Evolutionary conservation across 2,329 filamentous ascomycete species (phyloP).

Genomic region (Colletotrichum sp.): DNA sequence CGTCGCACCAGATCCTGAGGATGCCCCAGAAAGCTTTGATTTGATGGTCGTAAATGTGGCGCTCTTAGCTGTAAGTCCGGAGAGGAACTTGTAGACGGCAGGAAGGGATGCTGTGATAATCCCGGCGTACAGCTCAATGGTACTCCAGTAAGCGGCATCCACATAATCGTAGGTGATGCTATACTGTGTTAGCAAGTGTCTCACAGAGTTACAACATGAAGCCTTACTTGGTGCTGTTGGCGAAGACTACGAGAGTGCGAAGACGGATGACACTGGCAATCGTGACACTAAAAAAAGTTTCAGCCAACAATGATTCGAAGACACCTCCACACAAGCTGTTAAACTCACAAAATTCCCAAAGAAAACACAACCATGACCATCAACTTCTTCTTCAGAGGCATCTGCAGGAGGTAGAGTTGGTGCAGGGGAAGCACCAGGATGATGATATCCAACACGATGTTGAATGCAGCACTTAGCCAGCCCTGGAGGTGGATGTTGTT

Average conservation of each 20-base stretch:
- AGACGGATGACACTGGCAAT: constrained; percentile 1
- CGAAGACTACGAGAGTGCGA: not conserved
- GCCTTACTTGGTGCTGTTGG: not conserved
- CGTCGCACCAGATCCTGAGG: not conserved
- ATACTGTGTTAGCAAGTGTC: fast-evolving
- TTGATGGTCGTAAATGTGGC: not conserved
- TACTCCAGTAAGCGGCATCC: constrained; percentile 12
- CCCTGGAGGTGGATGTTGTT: constrained; percentile 11
- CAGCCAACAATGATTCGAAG: not conserved
- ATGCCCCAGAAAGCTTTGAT: not conserved
- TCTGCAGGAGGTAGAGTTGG: constrained; percentile 22
- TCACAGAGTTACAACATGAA: no score
- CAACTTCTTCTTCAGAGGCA: constrained; percentile 23
- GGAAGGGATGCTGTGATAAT: constrained; percentile 10
- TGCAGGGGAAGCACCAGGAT: constrained; percentile 23
- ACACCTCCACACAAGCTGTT: fast-evolving
- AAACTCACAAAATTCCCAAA: constrained; percentile 24
- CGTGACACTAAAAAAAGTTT: not conserved
- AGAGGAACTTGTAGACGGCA: not conserved
- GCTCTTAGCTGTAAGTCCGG: not conserved
- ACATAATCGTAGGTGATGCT: constrained; percentile 1
- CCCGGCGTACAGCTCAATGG: constrained; percentile 1
- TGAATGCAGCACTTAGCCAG: constrained; percentile 14
- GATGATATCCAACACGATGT: constrained; percentile 24
- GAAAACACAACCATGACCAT: constrained; percentile 22